Evolutionary conservation across 2,329 filamentous ascomycete species (phyloP).

Genomic region (Apiospora sp.): DNA sequence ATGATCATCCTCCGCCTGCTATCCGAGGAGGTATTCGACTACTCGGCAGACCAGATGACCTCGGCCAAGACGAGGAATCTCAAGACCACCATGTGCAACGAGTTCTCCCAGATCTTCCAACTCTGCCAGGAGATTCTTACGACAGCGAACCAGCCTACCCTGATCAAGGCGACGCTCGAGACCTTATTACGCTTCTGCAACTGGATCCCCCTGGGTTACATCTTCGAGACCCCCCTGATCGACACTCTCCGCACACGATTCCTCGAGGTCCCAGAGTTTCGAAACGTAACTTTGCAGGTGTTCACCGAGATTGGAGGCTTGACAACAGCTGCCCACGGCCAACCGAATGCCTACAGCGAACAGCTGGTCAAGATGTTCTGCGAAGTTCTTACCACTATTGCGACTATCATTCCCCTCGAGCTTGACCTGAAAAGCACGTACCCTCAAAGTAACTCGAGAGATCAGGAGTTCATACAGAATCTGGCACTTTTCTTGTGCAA

Average conservation of each 20-base stretch:
- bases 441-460: slow-evolving; percentile 85
- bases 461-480: slow-evolving; percentile 98
- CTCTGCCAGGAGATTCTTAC: slow-evolving; percentile 95
- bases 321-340: slow-evolving; percentile 77
- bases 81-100: slow-evolving; percentile 98
- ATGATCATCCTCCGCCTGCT: slow-evolving; percentile 96
- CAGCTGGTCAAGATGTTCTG: slow-evolving; percentile 99
- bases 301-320: slow-evolving; percentile 96
- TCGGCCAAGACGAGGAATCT: slow-evolving; percentile 94
- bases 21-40: slow-evolving; percentile 98
- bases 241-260: slow-evolving; percentile 93
- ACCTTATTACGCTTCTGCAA: slow-evolving; percentile 96
- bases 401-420: slow-evolving; percentile 89
- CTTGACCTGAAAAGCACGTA: slow-evolving; percentile 93
- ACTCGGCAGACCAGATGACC: slow-evolving; percentile 99
- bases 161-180: slow-evolving; percentile 96
- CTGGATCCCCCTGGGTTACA: slow-evolving; percentile 98
- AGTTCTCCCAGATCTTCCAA: slow-evolving; percentile 98
- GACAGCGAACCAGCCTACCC: slow-evolving; percentile 84
- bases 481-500: slow-evolving; percentile 95
- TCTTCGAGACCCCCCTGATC: slow-evolving; percentile 97
- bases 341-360: slow-evolving; percentile 83
- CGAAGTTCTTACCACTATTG: slow-evolving; percentile 90
- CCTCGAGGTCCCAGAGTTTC: slow-evolving; percentile 91
- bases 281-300: slow-evolving; percentile 95